Evolutionary conservation across 306 rosid genomes (phyloP), one percentile per base, ranked within the genome.

Genomic region (Dalbergia cochinchinensis): DNA sequence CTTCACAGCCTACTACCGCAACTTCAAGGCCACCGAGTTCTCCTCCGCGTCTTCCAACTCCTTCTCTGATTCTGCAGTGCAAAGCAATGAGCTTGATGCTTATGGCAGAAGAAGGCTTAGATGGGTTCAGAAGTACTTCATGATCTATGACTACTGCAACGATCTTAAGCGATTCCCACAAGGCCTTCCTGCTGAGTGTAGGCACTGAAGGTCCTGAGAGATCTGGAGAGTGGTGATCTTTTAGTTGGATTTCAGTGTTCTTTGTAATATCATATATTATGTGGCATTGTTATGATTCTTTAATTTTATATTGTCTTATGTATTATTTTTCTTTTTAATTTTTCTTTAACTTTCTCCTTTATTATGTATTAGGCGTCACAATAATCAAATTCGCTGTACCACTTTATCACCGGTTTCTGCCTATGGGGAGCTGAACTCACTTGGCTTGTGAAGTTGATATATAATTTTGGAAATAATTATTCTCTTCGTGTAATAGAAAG

Each of bases 51-150:
- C 87, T 35, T 75, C 88, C 31, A 70, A 72, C 13, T 57, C 93
- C 0, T 70, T 84, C 68, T 58, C 92, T 20, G 83, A 89, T 12
- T 68, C 84, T 31, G 73, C 66, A 53, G 72, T 59, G 88, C 87
- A 85, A 53, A 84, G 64, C 83, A 88, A 80, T 48, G 97, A 73
- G 60, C 95, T 94, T 41, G 97, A 94, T 68, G 95, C 90, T 14
- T 64, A 85, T 34, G 80, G 88, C 66, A 85, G 97, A 71, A 85
- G 97, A 78, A 87, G 94, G 65, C 82, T 94, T 12, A 90, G 95
- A 80, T 94, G 98, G 98, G 98, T 87, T 70, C 95, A 91, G 74
- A 91, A 78, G 78, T 94, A 94, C 61, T 94, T 89, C 87, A 91
- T 94, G 98, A 91, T 94, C 54, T 91, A 94, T 80, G 89, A 94